Evolutionary conservation across 1,284 basidiomycete species (phyloP).

Genomic region (Pterulicium gracile): DNA sequence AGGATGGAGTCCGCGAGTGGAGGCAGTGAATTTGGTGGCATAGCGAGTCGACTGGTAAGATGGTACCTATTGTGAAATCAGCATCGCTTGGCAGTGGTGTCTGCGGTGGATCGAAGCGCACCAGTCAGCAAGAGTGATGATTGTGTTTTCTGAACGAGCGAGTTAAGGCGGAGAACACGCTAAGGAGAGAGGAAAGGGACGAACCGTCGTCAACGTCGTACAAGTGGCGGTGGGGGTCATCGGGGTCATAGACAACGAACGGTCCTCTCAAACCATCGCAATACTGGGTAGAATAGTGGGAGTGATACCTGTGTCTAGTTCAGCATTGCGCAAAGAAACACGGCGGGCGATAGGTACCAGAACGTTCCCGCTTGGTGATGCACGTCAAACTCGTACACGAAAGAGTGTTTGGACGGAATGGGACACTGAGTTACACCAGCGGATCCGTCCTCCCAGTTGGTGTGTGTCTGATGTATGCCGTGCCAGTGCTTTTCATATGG

Average conservation of each 20-base stretch:
- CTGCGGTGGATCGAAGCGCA: constrained; percentile 14
- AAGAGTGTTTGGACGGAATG: neutral
- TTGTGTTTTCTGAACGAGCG: constrained; percentile 5
- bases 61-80: constrained; percentile 19
- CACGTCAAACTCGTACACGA: constrained; percentile 11
- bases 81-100: no score
- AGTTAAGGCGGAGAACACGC: neutral
- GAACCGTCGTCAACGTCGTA: constrained; percentile 18
- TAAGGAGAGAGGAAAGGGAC: constrained; percentile 1
- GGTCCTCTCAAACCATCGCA: constrained; percentile 15
- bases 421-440: constrained; percentile 4
- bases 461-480: constrained; percentile 12
- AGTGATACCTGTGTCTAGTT: neutral
- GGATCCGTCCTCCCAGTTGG: constrained; percentile 10
- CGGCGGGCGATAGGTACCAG: neutral
- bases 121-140: constrained; percentile 32
- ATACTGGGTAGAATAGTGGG: constrained; percentile 5
- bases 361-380: constrained; percentile 9
- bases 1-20: constrained; percentile 32
- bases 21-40: constrained; percentile 3
- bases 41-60: constrained; percentile 12
- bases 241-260: constrained; percentile 16
- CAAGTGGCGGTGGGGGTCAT: constrained; percentile 14
- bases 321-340: neutral
- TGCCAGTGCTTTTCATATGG: constrained; percentile 11